Evolutionary conservation across 1,284 basidiomycete species (phyloP), one percentile per base, ranked within the genome.

Genomic region (Apiotrichum montevideense): DNA sequence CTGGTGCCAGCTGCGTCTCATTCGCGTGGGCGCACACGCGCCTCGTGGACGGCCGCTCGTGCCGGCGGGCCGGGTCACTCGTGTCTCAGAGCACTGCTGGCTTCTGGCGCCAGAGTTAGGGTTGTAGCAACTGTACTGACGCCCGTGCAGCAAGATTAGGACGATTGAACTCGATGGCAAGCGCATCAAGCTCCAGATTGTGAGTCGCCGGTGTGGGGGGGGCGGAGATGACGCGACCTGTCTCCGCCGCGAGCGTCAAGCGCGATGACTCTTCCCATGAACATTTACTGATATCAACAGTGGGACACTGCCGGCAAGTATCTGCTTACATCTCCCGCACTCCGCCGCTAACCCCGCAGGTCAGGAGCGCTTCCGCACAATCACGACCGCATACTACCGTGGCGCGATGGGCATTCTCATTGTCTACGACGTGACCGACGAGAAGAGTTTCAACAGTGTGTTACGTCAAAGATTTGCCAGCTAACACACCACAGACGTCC

Each of bases 161-260:
- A 99, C 96, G 48, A 98, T 99, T 77, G 96, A 99, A 79, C 84
- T 99, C 55, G 96, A 98, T 77, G 96, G 96, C 65, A 99, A 98
- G 90, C 96, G 91, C 5, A 92, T 98, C 77, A 99, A 98, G 79
- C 85, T 99, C 63, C 96, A 98, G 80, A 99, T 99, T 79, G 94
- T 97, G 74, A 79, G 92, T 55, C 21, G 21, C 21, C 21, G 21
- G 21, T 21, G 21, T 21, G 21, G 21, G 21, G 21, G n/a, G 21
- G 21, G 21, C 21, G 21, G 21, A 21, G 21, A 21, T 21, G 21
- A 21, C 21, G 21, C 21, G 21, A 21, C 21, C 21, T 21, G 21
- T 21, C 21, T 21, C 21, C 21, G 21, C 21, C 21, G 21, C 21
- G 21, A 21, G 21, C 21, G 21, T 21, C 21, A 21, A 21, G 21